Evolutionary conservation across 768 basidiomycete species (phyloP).

Genomic region (Kwoniella pini): DNA sequence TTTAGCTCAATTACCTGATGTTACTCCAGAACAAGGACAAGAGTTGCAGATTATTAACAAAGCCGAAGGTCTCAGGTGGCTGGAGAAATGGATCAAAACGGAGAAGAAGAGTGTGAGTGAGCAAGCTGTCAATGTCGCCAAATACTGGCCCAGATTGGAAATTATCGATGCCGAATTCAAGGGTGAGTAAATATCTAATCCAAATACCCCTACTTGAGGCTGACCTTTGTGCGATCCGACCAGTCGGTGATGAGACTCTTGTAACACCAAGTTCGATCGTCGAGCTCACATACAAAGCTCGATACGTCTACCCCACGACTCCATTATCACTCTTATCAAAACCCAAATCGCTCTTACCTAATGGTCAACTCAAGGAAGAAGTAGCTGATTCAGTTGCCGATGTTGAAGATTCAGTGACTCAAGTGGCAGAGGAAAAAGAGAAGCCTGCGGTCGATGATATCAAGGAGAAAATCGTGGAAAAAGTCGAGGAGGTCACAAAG

Average conservation of each 20-base stretch:
- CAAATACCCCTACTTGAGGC: neutral
- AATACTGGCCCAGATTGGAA: conserved; percentile 69
- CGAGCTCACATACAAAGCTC: conserved; percentile 78
- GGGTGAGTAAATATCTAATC: conserved; percentile 60
- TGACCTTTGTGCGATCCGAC: neutral
- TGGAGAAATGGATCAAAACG: conserved; percentile 51
- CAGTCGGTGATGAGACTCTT: conserved; percentile 86
- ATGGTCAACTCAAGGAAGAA: conserved; percentile 31
- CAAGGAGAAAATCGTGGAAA: conserved; percentile 27
- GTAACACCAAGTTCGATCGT: conserved; percentile 88
- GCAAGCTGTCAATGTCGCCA: conserved; percentile 66
- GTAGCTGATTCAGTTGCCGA: conserved; percentile 27
- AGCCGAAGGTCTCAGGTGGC: conserved; percentile 59
- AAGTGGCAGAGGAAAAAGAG: conserved; percentile 48
- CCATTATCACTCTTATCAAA: conserved; percentile 14
- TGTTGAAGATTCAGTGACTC: conserved; percentile 56
- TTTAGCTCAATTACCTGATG: conserved; percentile 76
- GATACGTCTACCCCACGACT: conserved; percentile 63
- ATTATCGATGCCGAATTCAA: conserved; percentile 81
- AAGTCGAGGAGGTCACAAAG: conserved; percentile 7
- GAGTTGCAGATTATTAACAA: conserved; percentile 39
- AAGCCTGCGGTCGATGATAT: conserved; percentile 55
- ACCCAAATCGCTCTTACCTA: conserved; percentile 4
- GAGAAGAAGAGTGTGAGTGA: conserved; percentile 24
- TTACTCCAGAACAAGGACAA: conserved; percentile 57